These are phyloP conservation scores for Amanita exitialis DNA, from an alignment of 768 basidiomycete genomes.

Conservation along the genomic window DNA sequence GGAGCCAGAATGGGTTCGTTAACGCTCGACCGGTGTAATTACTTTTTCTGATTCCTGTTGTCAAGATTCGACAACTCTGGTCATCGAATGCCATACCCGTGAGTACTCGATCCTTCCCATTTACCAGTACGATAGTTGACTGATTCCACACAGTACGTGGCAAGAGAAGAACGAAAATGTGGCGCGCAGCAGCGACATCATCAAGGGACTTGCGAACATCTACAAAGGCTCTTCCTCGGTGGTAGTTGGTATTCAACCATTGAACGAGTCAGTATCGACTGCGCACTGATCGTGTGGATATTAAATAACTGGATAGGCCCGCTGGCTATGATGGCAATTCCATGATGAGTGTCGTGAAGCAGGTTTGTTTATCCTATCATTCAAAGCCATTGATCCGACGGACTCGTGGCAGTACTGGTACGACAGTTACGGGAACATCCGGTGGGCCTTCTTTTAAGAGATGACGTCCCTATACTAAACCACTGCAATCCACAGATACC, in stretches of 20 bases:
- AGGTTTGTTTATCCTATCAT: conserved; percentile 18
- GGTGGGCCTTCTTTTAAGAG: conserved; percentile 25
- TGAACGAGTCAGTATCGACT: conserved; percentile 58
- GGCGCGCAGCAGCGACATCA: conserved; percentile 55
- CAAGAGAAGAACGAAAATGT: conserved; percentile 58
- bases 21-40: background rate
- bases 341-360: conserved; percentile 37
- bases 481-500: conserved; percentile 19
- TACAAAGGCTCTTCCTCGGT: conserved; percentile 42
- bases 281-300: conserved; percentile 19
- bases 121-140: background rate
- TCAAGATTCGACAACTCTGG: conserved; percentile 77
- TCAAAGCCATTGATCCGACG: conserved; percentile 1
- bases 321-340: conserved; percentile 55
- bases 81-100: conserved; percentile 49
- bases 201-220: conserved; percentile 50
- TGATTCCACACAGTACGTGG: conserved; percentile 37
- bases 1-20: conserved; percentile 71
- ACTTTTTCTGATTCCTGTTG: background rate
- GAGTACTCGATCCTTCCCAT: conserved; percentile 13
- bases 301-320: conserved; percentile 34
- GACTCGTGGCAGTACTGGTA: conserved; percentile 46
- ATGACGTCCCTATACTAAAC: conserved; percentile 3
- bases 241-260: conserved; percentile 60
- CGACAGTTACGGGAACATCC: conserved; percentile 67